These are phyloP conservation scores for Pulchroboletus neoregius DNA, from an alignment of 1,284 basidiomycete genomes.

Conservation along the genomic window DNA sequence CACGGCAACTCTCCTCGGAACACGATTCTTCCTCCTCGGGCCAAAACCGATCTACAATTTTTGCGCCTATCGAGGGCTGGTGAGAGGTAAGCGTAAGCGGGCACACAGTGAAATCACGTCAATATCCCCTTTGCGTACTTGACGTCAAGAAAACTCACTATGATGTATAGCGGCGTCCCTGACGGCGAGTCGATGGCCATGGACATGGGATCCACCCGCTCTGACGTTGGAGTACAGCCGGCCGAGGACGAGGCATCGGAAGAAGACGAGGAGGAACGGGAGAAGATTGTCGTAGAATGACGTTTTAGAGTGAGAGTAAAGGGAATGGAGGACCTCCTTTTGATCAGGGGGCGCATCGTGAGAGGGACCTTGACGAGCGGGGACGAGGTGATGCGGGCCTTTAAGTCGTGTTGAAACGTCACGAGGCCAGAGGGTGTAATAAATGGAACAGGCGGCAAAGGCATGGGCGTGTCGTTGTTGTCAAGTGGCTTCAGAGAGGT, in stretches of 20 bases:
- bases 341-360: constrained; percentile 27
- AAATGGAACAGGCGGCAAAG: constrained; percentile 27
- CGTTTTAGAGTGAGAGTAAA: constrained; percentile 28
- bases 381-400: constrained; percentile 26
- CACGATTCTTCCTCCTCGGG: constrained; percentile 27
- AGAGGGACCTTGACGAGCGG: constrained; percentile 27
- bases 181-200: constrained; percentile 2
- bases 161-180: constrained; percentile 1
- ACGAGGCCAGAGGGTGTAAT: constrained; percentile 27
- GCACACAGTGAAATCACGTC: constrained; percentile 7
- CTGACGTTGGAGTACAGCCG: constrained; percentile 13
- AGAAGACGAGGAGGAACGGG: constrained; percentile 20
- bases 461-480: constrained; percentile 28
- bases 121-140: constrained; percentile 1
- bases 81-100: not conserved
- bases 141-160: constrained; percentile 17
- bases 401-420: constrained; percentile 30
- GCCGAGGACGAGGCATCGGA: constrained; percentile 11
- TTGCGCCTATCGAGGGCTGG: constrained; percentile 29
- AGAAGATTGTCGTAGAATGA: constrained; percentile 27
- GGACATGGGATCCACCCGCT: constrained; percentile 22
- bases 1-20: constrained; percentile 20
- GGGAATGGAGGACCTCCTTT: constrained; percentile 28
- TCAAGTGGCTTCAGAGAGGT: constrained; percentile 16
- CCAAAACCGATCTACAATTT: constrained; percentile 33